Conservation (phyloP, 805 yeast species). For the Spathaspora boniae region DNA sequence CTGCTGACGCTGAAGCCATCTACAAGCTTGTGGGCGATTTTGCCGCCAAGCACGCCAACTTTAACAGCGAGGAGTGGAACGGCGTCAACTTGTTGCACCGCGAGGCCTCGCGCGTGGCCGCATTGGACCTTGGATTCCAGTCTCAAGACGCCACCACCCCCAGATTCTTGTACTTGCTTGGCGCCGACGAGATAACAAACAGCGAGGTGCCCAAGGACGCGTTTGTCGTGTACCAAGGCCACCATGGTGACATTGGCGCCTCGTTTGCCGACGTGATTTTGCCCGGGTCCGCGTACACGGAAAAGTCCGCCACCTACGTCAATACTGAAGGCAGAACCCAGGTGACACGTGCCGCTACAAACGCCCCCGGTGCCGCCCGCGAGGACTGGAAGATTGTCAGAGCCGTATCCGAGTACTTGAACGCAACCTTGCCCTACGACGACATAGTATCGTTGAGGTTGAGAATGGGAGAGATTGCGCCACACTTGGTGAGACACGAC, state of each 20-base stretch:
- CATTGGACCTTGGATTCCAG: conserved; percentile 79
- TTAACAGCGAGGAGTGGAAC: conserved; percentile 73
- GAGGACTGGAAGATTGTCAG: conserved; percentile 89
- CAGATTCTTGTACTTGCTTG: conserved; percentile 74
- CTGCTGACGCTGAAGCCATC: conserved; percentile 59
- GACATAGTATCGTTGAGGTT: conserved; percentile 63
- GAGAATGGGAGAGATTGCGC: conserved; percentile 74
- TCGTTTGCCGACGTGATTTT: conserved; percentile 82
- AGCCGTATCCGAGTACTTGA: conserved; percentile 77
- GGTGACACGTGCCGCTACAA: conserved; percentile 79
- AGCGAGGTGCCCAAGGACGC: conserved; percentile 77
- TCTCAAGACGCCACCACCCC: conserved; percentile 53
- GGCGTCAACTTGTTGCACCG: conserved; percentile 79
- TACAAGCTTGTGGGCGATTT: conserved; percentile 60
- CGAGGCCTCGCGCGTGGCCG: conserved; percentile 85
- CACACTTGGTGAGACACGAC: conserved; percentile 74
- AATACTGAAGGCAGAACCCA: conserved; percentile 91
- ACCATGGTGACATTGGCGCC: conserved; percentile 89
- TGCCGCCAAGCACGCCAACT: conserved; percentile 50
- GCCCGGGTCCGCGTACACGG: conserved; percentile 88
- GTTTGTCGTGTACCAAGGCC: conserved; percentile 86
- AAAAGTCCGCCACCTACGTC: conserved; percentile 78
- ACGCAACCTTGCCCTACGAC: conserved; percentile 71
- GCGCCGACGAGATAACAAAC: conserved; percentile 76
- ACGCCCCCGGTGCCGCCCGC: conserved; percentile 85